Evolutionary conservation across 768 basidiomycete species (phyloP).

Genomic region (Cystofilobasidium macerans): DNA sequence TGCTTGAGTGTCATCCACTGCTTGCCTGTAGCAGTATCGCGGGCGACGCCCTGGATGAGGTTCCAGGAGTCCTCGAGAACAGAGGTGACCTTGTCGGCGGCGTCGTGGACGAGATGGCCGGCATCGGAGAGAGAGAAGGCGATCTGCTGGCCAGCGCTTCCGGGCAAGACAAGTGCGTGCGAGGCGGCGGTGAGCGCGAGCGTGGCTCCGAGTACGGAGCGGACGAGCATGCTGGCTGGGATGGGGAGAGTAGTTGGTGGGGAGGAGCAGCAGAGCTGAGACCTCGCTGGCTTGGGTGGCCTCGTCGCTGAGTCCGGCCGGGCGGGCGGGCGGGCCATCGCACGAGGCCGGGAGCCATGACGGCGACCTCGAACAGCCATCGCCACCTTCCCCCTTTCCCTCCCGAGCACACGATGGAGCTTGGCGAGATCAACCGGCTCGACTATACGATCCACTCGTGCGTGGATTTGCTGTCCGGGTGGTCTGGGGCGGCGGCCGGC

Average conservation of each 20-base stretch:
- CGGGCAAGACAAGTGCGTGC: constrained; percentile 8
- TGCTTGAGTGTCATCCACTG: constrained; percentile 33
- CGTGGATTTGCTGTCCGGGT: not conserved
- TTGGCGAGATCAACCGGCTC: not conserved
- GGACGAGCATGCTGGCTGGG: too few relatives aligned
- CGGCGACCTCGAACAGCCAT: too few relatives aligned
- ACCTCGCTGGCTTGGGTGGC: too few relatives aligned
- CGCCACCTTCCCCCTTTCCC: not conserved
- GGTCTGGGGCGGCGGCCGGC: too few relatives aligned
- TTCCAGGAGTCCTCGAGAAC: constrained; percentile 31
- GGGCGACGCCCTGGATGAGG: constrained; percentile 18
- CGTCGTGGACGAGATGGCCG: constrained; percentile 25
- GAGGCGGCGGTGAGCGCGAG: not conserved
- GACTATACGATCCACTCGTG: not conserved
- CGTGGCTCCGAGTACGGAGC: not conserved
- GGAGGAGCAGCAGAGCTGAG: too few relatives aligned
- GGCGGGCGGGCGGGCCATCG: too few relatives aligned
- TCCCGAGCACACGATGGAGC: not conserved
- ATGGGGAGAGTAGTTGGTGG: too few relatives aligned
- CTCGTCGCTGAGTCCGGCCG: too few relatives aligned
- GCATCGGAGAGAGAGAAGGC: constrained; percentile 27
- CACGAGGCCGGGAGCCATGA: too few relatives aligned
- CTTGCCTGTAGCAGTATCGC: constrained; percentile 28
- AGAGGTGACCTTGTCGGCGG: constrained; percentile 32
- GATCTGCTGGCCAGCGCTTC: constrained; percentile 7